Evolutionary conservation across 306 rosid species (phyloP).

Genomic region (Malus fusca): DNA sequence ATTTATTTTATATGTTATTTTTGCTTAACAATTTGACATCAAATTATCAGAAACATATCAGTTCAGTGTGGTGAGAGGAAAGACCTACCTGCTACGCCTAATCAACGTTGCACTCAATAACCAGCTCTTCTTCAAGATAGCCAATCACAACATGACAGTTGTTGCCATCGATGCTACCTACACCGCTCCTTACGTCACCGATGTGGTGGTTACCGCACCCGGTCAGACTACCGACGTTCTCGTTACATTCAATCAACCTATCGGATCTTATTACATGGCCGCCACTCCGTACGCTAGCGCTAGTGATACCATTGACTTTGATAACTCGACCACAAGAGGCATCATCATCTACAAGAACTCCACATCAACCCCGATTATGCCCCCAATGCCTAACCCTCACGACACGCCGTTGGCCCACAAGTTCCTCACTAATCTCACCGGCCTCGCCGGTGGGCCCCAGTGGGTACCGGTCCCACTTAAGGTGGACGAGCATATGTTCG

Average conservation of each 20-base stretch:
- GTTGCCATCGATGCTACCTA: slow-evolving; percentile 59
- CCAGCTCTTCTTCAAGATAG: slow-evolving; percentile 55
- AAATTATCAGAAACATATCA: slow-evolving; percentile 21
- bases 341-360: slow-evolving; percentile 27
- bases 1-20: not conserved
- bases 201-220: slow-evolving; percentile 37
- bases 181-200: slow-evolving; percentile 38
- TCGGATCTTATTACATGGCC: slow-evolving; percentile 61
- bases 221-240: slow-evolving; percentile 68
- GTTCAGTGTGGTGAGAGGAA: slow-evolving; percentile 37
- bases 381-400: slow-evolving; percentile 19
- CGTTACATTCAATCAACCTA: slow-evolving; percentile 23
- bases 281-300: slow-evolving; percentile 25
- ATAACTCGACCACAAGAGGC: slow-evolving; percentile 31
- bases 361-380: slow-evolving; percentile 27
- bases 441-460: slow-evolving; percentile 31
- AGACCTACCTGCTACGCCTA: slow-evolving; percentile 48
- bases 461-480: slow-evolving; percentile 43
- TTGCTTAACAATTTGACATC: not conserved
- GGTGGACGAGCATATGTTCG: slow-evolving; percentile 49
- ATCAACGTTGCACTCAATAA: slow-evolving; percentile 57
- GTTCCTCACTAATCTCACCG: slow-evolving; percentile 35
- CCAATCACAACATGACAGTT: slow-evolving; percentile 57
- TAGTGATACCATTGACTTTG: not conserved
- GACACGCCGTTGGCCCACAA: slow-evolving; percentile 51